Percentiles rank a stretch among this genome's conserved stretches.
These are phyloP conservation scores for Warburgia ugandensis DNA, from an alignment of 164 flowering plant genomes.

Conservation along the genomic window DNA sequence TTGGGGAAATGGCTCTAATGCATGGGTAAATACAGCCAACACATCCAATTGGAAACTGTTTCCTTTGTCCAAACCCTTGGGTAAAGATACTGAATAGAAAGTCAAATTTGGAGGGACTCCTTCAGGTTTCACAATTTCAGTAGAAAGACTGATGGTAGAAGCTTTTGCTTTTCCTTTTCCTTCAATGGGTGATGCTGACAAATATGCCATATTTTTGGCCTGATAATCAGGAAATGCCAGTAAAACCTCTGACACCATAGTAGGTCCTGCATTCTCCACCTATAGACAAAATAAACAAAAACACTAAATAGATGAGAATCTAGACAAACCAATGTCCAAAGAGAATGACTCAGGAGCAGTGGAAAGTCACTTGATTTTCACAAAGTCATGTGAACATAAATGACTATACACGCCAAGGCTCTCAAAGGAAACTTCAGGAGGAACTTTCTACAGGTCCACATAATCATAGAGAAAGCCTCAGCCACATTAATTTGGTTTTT, in stretches of 20 bases:
- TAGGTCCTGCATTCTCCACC: constrained; percentile 66
- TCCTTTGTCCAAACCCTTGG: constrained; percentile 54
- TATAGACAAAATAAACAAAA: constrained; percentile 13
- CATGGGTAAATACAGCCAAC: constrained; percentile 57
- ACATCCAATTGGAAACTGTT: constrained; percentile 54
- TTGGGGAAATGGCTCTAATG: constrained; percentile 76
- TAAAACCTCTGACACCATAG: constrained; percentile 51
- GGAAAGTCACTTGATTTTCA: too few relatives aligned
- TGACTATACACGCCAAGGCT: too few relatives aligned
- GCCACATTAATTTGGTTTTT: too few relatives aligned
- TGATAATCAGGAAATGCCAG: constrained; percentile 62
- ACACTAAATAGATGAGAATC: not conserved
- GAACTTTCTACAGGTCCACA: too few relatives aligned
- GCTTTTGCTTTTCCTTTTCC: constrained; percentile 67
- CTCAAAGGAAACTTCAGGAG: too few relatives aligned
- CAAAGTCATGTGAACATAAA: too few relatives aligned
- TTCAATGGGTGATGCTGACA: constrained; percentile 33
- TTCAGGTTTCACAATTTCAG: constrained; percentile 37
- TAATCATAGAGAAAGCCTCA: too few relatives aligned
- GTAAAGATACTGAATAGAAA: constrained; percentile 55
- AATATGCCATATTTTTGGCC: constrained; percentile 53
- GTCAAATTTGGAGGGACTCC: constrained; percentile 61
- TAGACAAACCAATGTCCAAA: not conserved
- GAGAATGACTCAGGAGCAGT: too few relatives aligned
- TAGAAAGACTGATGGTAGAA: constrained; percentile 29